Conservation (phyloP, 495 filamentous ascomycete species). For the Penicillium bovifimosum region DNA sequence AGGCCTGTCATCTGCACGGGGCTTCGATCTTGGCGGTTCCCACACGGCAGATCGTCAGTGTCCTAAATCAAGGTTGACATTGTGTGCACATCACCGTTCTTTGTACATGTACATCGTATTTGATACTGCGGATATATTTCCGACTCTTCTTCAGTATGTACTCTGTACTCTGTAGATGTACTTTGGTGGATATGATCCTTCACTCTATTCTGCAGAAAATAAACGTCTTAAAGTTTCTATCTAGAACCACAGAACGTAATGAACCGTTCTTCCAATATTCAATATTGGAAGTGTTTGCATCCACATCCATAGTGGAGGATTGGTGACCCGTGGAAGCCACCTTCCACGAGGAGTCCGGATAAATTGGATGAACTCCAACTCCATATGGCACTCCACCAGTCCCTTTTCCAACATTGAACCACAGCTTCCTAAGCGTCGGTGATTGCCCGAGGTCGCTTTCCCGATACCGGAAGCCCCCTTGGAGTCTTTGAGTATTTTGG, state of each 20-base stretch:
- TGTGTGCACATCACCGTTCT: conserved; percentile 17
- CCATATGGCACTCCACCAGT: background rate
- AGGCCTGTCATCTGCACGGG: conserved; percentile 38
- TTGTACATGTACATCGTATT: background rate
- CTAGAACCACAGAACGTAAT: conserved; percentile 3
- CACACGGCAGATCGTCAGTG: conserved; percentile 44
- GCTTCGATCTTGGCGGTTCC: conserved; percentile 37
- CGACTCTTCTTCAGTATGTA: background rate
- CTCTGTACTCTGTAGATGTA: too few species aligned
- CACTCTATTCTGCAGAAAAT: background rate
- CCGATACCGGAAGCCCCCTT: conserved; percentile 21
- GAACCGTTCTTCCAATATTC: background rate
- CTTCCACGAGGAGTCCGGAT: conserved; percentile 2
- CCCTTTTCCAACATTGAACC: background rate
- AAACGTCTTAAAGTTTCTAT: background rate
- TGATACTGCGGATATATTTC: background rate
- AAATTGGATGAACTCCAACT: conserved; percentile 5
- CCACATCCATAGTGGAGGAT: background rate
- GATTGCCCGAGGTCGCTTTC: conserved; percentile 7
- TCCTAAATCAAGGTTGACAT: conserved; percentile 24
- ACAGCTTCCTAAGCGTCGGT: background rate
- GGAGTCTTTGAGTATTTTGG: conserved; percentile 5
- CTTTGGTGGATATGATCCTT: too few species aligned
- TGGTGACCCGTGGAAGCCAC: background rate
- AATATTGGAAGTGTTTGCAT: background rate